Conservation (phyloP, 2,329 filamentous ascomycete species). For the Diaporthe velutina region DNA sequence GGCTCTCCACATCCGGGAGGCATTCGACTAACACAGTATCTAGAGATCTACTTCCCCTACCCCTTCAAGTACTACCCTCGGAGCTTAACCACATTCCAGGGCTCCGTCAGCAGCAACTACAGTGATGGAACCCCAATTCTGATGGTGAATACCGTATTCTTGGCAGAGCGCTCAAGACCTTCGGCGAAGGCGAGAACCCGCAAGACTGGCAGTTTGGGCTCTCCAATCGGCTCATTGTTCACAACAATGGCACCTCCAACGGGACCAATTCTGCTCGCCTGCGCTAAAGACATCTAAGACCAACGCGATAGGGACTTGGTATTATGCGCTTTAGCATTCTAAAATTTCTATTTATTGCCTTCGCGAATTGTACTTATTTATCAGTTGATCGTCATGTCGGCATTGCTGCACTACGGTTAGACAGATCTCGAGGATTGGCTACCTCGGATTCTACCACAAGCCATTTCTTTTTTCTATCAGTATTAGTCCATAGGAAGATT, state of each 20-base stretch:
- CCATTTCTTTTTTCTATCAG: not conserved
- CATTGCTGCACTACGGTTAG: not conserved
- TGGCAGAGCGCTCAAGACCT: conserved; percentile 10
- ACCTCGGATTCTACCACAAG: not conserved
- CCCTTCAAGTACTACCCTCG: conserved; percentile 1
- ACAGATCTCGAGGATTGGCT: not conserved
- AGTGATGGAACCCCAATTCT: not conserved
- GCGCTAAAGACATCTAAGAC: not conserved
- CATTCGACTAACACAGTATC: not conserved
- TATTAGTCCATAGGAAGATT: no score
- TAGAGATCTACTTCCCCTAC: not conserved
- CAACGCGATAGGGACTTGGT: not conserved
- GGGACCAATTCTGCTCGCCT: not conserved
- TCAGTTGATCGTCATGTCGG: not conserved
- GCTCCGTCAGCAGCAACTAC: not conserved
- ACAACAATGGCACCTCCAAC: not conserved
- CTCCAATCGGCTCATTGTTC: not conserved
- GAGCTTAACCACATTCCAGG: not conserved
- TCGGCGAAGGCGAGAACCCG: not conserved
- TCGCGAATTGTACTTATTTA: not conserved
- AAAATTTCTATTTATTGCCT: not conserved
- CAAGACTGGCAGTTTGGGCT: conserved; percentile 9
- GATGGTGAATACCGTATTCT: conserved; percentile 8
- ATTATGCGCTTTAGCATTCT: not conserved
- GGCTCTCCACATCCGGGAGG: not conserved